A percentile compares a stretch with the other conserved stretches of the same genome.
Conservation (phyloP, 2,329 filamentous ascomycete species). For the Macrophomina pseudophaseolina region DNA sequence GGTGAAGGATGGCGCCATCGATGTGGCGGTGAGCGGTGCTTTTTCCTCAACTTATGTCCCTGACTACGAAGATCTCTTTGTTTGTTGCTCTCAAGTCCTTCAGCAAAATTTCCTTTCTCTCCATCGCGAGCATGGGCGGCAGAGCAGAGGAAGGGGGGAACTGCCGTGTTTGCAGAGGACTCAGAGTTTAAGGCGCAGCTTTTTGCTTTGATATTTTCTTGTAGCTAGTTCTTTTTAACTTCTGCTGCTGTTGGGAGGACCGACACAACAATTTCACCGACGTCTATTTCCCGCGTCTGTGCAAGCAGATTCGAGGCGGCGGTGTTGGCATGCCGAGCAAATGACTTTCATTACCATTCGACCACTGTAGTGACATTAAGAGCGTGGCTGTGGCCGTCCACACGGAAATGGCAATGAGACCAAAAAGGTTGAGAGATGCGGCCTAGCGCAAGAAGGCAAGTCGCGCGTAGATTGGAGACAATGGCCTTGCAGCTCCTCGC, state of each 20-base stretch:
- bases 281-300: background rate
- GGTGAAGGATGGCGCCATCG: background rate
- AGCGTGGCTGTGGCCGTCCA: background rate
- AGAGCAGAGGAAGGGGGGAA: background rate
- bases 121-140: background rate
- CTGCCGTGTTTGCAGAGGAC: background rate
- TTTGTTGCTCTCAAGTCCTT: background rate
- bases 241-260: background rate
- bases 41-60: background rate
- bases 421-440: background rate
- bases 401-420: background rate
- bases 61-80: background rate
- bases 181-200: background rate
- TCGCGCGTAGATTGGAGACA: background rate
- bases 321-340: slow-evolving; percentile 1
- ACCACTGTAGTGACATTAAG: background rate
- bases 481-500: background rate
- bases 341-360: background rate
- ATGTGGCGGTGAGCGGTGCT: background rate
- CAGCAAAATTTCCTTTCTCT: background rate
- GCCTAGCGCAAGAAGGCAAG: background rate
- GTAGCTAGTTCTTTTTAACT: slow-evolving; percentile 18
- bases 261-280: slow-evolving; percentile 1
- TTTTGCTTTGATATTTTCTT: slow-evolving; percentile 5
- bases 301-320: background rate